Base-by-base conservation (phyloP, 2,329 filamentous ascomycete species). In the Pseudocercospora musae region DNA sequence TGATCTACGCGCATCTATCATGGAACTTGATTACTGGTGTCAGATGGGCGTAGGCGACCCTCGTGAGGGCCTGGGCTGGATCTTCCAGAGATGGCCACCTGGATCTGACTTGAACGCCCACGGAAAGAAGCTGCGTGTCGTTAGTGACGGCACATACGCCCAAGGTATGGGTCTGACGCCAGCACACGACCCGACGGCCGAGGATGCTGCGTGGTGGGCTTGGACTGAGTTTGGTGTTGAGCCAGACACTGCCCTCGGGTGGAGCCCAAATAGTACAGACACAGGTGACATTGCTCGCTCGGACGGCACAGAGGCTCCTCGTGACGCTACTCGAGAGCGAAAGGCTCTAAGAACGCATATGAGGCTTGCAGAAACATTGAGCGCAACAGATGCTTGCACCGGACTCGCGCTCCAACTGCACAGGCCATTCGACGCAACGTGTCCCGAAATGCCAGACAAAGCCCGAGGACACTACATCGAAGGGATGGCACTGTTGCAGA, bases 11-110 rank as follows among this genome's bases (percentile, higher is more conserved):
- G 91, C 89, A 21, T 88, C 89, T 1, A 86, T 99, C 54, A 87
- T 84, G 60, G 92, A 98, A 64, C 83, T 99, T 27, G 89, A 96
- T 73, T 95, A 96, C 73, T 99, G 94, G 94, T 99, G 96, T 74
- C 95, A 99, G 74, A 92, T 98, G 77, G 92, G 89, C 0, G 87
- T 99, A 9, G 96, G 95, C 4, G 95, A 96, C 73, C 82, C 86
- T n/a, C 90, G 90, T 69, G 90, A 90, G 20, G 94, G 95, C 0
- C 84, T 96, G 49, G 90, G 94, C 70, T 99, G 96, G 94, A 91
- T 96, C 70, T 87, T 89, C 69, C 86, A 89, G 53, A 84, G 89
- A 60, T 94, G 88, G 87, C 90, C 91, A 8, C 84, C 83, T 49
- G 90, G 90, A 0, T 82, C 82, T 23, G 90, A 94, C 70, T 71